These are phyloP conservation scores for Parastagonospora nodorum DNA, from an alignment of 2,329 filamentous ascomycete species.

Conservation along the genomic window DNA sequence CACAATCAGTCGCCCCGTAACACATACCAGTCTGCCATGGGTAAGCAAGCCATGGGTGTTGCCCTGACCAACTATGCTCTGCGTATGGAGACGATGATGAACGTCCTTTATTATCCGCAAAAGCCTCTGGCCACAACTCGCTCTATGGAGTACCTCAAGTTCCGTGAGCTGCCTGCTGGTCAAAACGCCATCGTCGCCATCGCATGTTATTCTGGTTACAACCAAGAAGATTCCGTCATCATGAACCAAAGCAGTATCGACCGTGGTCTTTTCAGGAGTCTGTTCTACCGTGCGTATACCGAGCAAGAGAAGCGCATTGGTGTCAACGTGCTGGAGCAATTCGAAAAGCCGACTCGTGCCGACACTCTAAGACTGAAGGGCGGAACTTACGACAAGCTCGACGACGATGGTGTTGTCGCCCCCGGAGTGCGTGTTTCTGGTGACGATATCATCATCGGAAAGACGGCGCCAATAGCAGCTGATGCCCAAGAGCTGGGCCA, in stretches of 20 bases:
- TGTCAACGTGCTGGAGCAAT: slow-evolving; percentile 88
- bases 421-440: slow-evolving; percentile 94
- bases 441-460: slow-evolving; percentile 98
- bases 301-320: slow-evolving; percentile 97
- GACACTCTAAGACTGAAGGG: slow-evolving; percentile 93
- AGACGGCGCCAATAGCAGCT: slow-evolving; percentile 91
- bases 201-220: slow-evolving; percentile 96
- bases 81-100: slow-evolving; percentile 99
- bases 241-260: slow-evolving; percentile 99
- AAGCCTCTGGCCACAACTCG: slow-evolving; percentile 95
- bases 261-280: slow-evolving; percentile 91
- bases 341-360: slow-evolving; percentile 89
- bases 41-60: slow-evolving; percentile 99
- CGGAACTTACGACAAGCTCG: slow-evolving; percentile 95
- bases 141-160: slow-evolving; percentile 98
- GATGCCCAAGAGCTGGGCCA: slow-evolving; percentile 94
- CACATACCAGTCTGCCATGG: slow-evolving; percentile 99
- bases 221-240: slow-evolving; percentile 99
- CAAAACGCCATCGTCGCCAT: slow-evolving; percentile 99
- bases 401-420: slow-evolving; percentile 92
- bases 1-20: slow-evolving; percentile 99
- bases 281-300: slow-evolving; percentile 97
- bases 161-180: slow-evolving; percentile 93
- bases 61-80: slow-evolving; percentile 96
- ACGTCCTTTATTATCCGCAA: slow-evolving; percentile 98